Evolutionary conservation across 805 yeast species (phyloP).

Genomic region (Brettanomyces sp.): DNA sequence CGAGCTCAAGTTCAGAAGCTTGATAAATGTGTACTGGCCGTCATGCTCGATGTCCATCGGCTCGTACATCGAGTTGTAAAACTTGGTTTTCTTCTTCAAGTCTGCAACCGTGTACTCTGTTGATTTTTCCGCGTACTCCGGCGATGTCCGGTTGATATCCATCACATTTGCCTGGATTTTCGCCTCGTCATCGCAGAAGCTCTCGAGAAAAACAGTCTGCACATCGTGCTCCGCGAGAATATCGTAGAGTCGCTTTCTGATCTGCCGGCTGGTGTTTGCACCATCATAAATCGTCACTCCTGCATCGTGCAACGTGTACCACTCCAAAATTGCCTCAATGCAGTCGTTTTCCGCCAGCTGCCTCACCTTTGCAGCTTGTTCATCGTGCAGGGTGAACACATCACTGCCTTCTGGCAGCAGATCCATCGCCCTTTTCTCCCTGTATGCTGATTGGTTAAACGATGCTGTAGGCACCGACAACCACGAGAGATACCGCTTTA

Average conservation of each 20-base stretch:
- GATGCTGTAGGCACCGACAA: conserved; percentile 76
- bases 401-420: conserved; percentile 53
- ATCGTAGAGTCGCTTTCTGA: conserved; percentile 55
- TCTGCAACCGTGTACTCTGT: conserved; percentile 67
- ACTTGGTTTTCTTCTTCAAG: conserved; percentile 61
- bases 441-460: conserved; percentile 82
- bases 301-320: conserved; percentile 64
- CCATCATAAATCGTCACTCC: conserved; percentile 93
- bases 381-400: conserved; percentile 49
- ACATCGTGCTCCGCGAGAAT: conserved; percentile 53
- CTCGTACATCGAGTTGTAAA: conserved; percentile 69
- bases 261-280: conserved; percentile 70
- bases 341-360: conserved; percentile 59
- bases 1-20: conserved; percentile 77
- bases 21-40: conserved; percentile 69
- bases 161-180: conserved; percentile 69
- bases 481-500: conserved; percentile 90
- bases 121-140: conserved; percentile 65
- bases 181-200: conserved; percentile 79
- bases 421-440: conserved; percentile 50
- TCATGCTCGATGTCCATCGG: conserved; percentile 55
- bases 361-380: conserved; percentile 44
- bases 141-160: conserved; percentile 82
- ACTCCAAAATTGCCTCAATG: conserved; percentile 67
- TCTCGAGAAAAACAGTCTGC: conserved; percentile 87